phyloP scores from a whole-genome alignment of 2,329 filamentous ascomycete species.

The Penicillium sp. region DNA sequence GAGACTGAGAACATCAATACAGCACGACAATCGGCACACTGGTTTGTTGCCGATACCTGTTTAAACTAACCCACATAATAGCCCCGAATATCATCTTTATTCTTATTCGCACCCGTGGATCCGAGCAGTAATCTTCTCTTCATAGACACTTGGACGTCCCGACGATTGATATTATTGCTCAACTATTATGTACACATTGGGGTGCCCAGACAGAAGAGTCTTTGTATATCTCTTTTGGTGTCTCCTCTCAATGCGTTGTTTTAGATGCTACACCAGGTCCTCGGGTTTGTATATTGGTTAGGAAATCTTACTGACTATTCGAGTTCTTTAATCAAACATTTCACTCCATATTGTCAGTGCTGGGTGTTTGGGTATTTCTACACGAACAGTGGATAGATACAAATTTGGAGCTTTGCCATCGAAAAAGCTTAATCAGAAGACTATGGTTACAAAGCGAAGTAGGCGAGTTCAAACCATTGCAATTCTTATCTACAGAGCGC shows the following conservation, averaged over 20 bases:
- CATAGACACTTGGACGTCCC: neutral
- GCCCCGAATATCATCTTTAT: neutral
- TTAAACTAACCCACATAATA: constrained; percentile 12
- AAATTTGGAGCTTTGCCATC: no score
- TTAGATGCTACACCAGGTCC: neutral
- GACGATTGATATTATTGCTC: neutral
- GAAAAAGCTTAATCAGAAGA: no score
- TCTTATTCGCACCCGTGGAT: neutral
- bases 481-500: constrained; percentile 23
- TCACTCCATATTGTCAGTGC: no score
- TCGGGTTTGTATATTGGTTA: neutral
- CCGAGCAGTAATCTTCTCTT: neutral
- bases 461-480: constrained; percentile 10
- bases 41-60: constrained; percentile 1
- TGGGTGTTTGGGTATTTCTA: no score
- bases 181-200: constrained; percentile 1
- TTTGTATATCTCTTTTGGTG: neutral
- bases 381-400: no score
- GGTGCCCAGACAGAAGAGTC: constrained; percentile 9
- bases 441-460: neutral
- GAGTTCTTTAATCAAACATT: no score
- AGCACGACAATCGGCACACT: constrained; percentile 2
- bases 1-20: neutral
- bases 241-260: neutral
- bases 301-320: neutral